Evolutionary conservation across 805 yeast genomes (phyloP), one percentile per base, ranked within the genome.

Genomic region (Yamadazyma ubonensis): DNA sequence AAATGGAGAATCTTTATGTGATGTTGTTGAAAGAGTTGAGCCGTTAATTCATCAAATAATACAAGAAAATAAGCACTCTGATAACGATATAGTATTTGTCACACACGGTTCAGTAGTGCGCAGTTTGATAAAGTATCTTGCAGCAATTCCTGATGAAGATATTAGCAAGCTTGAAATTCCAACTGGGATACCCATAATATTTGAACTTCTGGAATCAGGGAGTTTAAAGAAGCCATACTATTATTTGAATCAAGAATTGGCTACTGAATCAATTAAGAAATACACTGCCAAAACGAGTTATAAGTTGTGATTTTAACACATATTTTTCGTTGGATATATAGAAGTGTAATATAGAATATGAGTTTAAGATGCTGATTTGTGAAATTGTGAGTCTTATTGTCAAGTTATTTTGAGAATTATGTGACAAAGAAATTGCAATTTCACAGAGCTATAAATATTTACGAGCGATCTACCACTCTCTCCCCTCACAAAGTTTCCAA

Each of bases 21-120:
- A 65, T 49, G 68, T 67, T 5, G 60, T 66, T 64, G 57, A 63
- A 25, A 52, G 73, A 39, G 52, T 67, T 21, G 57, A 67, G 21
- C 73, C 73, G n/a, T 63, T 53, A 42, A 52, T 67, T 28, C 48
- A 56, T 29, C 38, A 49, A 11, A 63, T 65, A 19, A 54, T 68
- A 7, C 45, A 46, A 23, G 43, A 45, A 14, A 50, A 59, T 39
- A 54, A 55, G 26, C 59, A 65, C 2, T 11, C 26, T 8, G 21
- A 44, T 15, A 21, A 26, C 12, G 46, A 42, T 29, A 67, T 67
- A 11, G 43, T 69, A 12, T 53, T 69, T 11, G 72, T 67, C 10
- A 65, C 73, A 8, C 75, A 69, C 45, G 75, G 75, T 4, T 61
- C 68, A 29, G 58, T 67, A 11, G 72, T 66, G 9, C 57, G 75